phyloP scores from a whole-genome alignment of 2,329 filamentous ascomycete species.

The Peltaster fructicola region DNA sequence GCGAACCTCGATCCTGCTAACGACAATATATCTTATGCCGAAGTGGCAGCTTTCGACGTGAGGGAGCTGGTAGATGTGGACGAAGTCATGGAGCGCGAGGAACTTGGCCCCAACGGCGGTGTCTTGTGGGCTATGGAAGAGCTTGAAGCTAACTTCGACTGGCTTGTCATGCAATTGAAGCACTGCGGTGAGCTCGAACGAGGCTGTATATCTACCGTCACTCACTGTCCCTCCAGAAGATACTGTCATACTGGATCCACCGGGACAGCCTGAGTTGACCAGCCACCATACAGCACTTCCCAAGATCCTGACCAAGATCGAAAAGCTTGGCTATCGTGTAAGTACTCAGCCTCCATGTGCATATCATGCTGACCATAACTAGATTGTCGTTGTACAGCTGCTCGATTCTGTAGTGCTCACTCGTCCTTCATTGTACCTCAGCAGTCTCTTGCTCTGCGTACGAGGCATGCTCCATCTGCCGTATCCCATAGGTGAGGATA shows the following conservation, averaged over 20 bases:
- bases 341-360: too few relatives aligned
- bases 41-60: constrained; percentile 63
- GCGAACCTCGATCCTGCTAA: constrained; percentile 97
- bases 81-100: constrained; percentile 84
- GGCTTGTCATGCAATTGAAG: constrained; percentile 67
- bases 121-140: constrained; percentile 90
- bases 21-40: constrained; percentile 70
- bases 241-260: constrained; percentile 89
- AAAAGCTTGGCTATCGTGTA: constrained; percentile 86
- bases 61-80: constrained; percentile 77
- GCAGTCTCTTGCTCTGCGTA: constrained; percentile 78
- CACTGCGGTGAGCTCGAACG: constrained; percentile 22
- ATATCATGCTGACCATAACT: constrained; percentile 4
- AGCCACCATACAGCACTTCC: constrained; percentile 85
- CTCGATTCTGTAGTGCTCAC: constrained; percentile 90
- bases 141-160: constrained; percentile 83
- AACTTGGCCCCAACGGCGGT: constrained; percentile 80
- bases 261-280: constrained; percentile 91
- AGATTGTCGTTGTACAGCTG: constrained; percentile 87
- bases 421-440: constrained; percentile 84
- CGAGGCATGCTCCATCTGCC: constrained; percentile 98
- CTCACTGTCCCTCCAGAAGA: constrained; percentile 40
- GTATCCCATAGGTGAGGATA: constrained; percentile 47
- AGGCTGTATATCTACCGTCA: neutral
- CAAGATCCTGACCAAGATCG: constrained; percentile 77